Base-by-base conservation (phyloP, 1,284 basidiomycete species). In the Schizophyllum amplum region DNA sequence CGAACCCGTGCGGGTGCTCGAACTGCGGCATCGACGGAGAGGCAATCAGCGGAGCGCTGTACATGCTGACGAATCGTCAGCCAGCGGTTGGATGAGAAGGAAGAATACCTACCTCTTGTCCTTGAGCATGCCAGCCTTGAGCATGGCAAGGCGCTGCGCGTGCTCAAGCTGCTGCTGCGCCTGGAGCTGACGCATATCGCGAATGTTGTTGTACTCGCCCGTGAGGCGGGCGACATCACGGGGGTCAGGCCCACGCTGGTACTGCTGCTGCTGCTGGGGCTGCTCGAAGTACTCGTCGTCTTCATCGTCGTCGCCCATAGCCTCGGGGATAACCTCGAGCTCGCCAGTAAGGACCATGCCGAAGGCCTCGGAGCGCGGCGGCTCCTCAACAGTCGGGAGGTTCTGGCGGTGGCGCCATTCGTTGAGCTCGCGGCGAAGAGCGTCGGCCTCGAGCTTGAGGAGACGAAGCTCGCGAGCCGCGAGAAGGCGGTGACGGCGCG, bases 361-460 rank as follows among this genome's bases (percentile, higher is more conserved):
- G 67, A 90, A 90, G 47, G 79, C 86, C 33, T 88, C 84, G 49
- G 82, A 78, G 60, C 82, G 80, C 51, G 80, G 70, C 24, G 84
- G 86, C 65, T 86, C 86, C 59, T 90, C 84, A 65, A 87, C 76
- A 64, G 79, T 77, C 17, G 82, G 82, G 52, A 88, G 78, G 52
- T 78, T 80, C 21, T 82, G 80, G 51, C 88, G 83, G 63, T 85
- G 82, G 57, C 91, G 85, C 90, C 91, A 94, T 64, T 92, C 88
- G 72, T 94, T 92, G 66, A 92, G 76, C 70, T 94, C 92, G 54
- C 84, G 80, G 54, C 91, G 81, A 63, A 94, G 83, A 17, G 86
- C 84, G 68, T 94, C 90, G 7, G 87, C 74, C 72, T 94, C 90
- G 63, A 78, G 70, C 65, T 87, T 86, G 65, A 94, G 68, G 53